These are phyloP conservation scores for Rhytidhysteron rufulum DNA, from an alignment of 2,329 filamentous ascomycete species.

Conservation along the genomic window DNA sequence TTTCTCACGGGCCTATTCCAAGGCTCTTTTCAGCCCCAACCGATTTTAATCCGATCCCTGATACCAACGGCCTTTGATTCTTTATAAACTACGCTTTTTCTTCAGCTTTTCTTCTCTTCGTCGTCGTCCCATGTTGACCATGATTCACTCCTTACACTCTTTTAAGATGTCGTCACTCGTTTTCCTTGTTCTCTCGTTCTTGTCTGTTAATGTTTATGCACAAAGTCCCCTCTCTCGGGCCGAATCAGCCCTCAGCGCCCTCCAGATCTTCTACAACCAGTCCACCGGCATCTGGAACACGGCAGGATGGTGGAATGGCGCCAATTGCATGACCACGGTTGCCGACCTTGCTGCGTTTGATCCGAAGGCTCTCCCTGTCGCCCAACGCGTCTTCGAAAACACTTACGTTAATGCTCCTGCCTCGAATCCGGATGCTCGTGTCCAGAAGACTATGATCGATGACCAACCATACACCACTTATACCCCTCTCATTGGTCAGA, in stretches of 20 bases:
- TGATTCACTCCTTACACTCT: conserved; percentile 2
- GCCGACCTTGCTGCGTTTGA: conserved; percentile 49
- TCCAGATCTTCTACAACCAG: conserved; percentile 61
- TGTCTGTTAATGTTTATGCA: conserved; percentile 18
- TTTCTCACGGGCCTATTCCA: too few relatives aligned
- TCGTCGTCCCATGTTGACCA: neutral
- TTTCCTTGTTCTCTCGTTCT: conserved; percentile 10
- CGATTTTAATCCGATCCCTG: neutral
- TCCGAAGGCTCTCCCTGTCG: conserved; percentile 28
- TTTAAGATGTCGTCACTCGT: too few relatives aligned
- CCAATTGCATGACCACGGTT: conserved; percentile 61
- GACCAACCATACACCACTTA: conserved; percentile 8
- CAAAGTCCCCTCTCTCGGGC: conserved; percentile 23
- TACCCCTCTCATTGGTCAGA: conserved; percentile 7
- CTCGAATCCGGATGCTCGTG: conserved; percentile 26
- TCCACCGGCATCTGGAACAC: conserved; percentile 61
- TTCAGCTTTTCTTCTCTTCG: neutral
- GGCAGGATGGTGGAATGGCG: conserved; percentile 71
- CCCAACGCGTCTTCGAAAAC: conserved; percentile 41
- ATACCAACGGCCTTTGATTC: neutral
- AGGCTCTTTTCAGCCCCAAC: too few relatives aligned
- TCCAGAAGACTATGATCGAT: conserved; percentile 12
- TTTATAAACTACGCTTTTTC: neutral
- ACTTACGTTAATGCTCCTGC: conserved; percentile 35
- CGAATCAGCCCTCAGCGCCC: conserved; percentile 35